These are phyloP conservation scores for Pachysolen tannophilus DNA, from an alignment of 805 yeast genomes.

Conservation along the genomic window DNA sequence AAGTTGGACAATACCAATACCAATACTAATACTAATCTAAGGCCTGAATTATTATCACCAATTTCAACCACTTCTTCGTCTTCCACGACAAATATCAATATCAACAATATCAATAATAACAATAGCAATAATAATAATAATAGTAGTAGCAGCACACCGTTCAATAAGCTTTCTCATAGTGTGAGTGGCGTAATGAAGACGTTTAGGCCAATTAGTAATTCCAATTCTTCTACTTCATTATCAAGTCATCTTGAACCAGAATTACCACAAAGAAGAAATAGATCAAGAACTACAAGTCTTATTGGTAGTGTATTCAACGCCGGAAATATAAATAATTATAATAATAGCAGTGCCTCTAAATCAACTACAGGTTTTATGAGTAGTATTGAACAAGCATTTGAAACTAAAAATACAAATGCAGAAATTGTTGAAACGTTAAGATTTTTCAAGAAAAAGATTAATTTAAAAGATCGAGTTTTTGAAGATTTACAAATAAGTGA, in stretches of 20 bases:
- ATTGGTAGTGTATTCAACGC: conserved; percentile 4
- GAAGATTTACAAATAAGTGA: conserved; percentile 21
- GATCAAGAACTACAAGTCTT: conserved; percentile 6
- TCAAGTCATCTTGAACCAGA: conserved; percentile 7
- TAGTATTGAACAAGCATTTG: conserved; percentile 25
- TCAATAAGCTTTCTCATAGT: conserved; percentile 21
- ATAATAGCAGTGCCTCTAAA: not conserved
- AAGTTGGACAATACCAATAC: not conserved
- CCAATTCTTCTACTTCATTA: conserved; percentile 24
- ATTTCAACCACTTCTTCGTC: conserved; percentile 2
- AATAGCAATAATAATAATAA: conserved; percentile 9
- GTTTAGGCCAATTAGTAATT: conserved; percentile 23
- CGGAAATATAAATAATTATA: not conserved
- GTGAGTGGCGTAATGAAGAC: conserved; percentile 27
- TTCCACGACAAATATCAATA: conserved; percentile 1
- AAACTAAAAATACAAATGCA: conserved; percentile 10
- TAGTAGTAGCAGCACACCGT: conserved; percentile 11
- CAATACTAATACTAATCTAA: too few species aligned
- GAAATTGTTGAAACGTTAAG: not conserved
- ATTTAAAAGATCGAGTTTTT: conserved; percentile 15
- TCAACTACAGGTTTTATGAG: conserved; percentile 13
- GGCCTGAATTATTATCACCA: not conserved
- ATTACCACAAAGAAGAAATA: conserved; percentile 13
- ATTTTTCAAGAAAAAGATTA: too few species aligned
- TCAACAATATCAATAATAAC: conserved; percentile 5